Percentiles rank a stretch among this genome's conserved stretches.
phyloP scores from a whole-genome alignment of 116 monocot species.

The Phalaenopsis hybrid region DNA sequence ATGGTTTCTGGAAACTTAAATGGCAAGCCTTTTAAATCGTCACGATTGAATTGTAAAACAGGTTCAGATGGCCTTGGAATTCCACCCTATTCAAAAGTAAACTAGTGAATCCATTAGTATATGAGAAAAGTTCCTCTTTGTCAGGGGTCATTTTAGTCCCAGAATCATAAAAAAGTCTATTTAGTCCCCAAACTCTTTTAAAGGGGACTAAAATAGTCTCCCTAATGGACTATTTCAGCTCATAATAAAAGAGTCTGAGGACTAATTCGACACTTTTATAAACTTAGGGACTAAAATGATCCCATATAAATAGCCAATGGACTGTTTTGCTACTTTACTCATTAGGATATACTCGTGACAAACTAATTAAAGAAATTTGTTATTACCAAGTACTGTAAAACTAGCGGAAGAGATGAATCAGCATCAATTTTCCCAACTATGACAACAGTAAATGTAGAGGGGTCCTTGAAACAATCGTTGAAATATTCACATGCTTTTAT shows the following conservation, averaged over 20 bases:
- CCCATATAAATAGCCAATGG: no score
- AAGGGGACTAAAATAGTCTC: no score
- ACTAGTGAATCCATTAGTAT: slow-evolving; percentile 1
- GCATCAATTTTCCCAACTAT: slow-evolving; percentile 87
- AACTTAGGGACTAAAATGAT: no score
- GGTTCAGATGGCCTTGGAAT: slow-evolving; percentile 63
- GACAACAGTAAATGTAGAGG: slow-evolving; percentile 89
- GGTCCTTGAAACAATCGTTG: slow-evolving; percentile 80
- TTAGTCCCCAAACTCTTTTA: no score
- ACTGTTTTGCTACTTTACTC: no score
- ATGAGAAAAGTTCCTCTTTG: not conserved
- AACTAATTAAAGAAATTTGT: slow-evolving; percentile 5
- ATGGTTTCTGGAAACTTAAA: slow-evolving; percentile 81
- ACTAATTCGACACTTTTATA: no score
- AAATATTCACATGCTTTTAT: slow-evolving; percentile 88
- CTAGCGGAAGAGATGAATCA: slow-evolving; percentile 52
- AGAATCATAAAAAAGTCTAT: no score
- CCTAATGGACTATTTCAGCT: no score
- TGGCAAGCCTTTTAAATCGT: slow-evolving; percentile 89
- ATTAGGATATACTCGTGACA: not conserved
- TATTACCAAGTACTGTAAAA: slow-evolving; percentile 87
- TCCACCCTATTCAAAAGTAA: slow-evolving; percentile 59
- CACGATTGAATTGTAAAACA: slow-evolving; percentile 61
- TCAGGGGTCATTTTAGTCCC: no score
- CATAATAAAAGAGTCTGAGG: no score